Conservation (phyloP, 163 green algal species). For the Chloromonas sp. region DNA sequence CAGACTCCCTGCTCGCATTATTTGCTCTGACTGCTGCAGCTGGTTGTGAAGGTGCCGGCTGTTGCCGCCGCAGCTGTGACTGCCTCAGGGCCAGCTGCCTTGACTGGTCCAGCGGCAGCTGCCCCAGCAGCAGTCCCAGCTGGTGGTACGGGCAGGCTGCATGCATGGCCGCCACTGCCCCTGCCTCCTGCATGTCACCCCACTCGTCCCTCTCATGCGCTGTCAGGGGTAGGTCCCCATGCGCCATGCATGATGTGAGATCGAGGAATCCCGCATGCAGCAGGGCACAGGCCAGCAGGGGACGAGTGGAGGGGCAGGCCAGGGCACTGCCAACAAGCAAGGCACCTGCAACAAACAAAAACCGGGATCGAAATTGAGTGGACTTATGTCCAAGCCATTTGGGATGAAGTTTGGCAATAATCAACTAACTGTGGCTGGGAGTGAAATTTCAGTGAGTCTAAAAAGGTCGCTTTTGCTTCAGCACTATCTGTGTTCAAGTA, state of each 20-base stretch:
- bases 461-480: neutral
- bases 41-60: too few species aligned
- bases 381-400: neutral
- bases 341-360: conserved; percentile 25
- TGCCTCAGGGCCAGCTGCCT: too few species aligned
- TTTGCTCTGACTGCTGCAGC: too few species aligned
- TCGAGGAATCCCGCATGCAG: conserved; percentile 70
- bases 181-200: conserved; percentile 34
- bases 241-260: conserved; percentile 37
- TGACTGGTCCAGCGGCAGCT: too few species aligned
- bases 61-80: too few species aligned
- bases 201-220: conserved; percentile 72
- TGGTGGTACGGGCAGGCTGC: conserved; percentile 15
- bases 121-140: neutral
- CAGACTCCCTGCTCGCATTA: too few species aligned
- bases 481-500: neutral
- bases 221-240: conserved; percentile 25
- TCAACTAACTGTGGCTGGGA: neutral
- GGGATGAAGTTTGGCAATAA: too few species aligned
- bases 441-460: neutral
- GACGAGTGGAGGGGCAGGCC: conserved; percentile 12
- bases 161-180: neutral
- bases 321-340: conserved; percentile 43
- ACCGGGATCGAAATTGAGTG: neutral
- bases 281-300: conserved; percentile 23